These are phyloP conservation scores for Penicillium corylophilum DNA, from an alignment of 2,329 filamentous ascomycete species.

Conservation along the genomic window DNA sequence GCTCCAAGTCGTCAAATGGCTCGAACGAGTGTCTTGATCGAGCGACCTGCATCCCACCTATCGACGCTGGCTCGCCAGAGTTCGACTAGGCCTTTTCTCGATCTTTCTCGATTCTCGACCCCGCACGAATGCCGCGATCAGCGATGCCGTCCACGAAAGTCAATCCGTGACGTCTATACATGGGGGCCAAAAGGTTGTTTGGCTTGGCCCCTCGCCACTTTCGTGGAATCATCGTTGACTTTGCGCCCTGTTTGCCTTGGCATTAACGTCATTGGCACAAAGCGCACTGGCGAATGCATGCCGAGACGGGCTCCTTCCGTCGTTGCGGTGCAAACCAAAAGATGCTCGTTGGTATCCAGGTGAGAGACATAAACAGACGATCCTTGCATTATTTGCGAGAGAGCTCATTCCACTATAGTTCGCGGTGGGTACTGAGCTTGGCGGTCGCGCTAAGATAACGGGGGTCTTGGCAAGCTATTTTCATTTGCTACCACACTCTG, in stretches of 20 bases:
- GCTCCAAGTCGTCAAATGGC: slow-evolving; percentile 72
- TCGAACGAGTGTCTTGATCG: slow-evolving; percentile 70
- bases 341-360: neutral
- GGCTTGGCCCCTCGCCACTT: neutral
- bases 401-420: neutral
- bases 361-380: neutral
- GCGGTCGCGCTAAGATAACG: neutral
- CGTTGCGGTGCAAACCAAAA: neutral
- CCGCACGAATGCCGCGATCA: slow-evolving; percentile 10
- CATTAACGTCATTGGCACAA: slow-evolving; percentile 23
- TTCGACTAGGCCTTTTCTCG: slow-evolving; percentile 21
- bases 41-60: slow-evolving; percentile 28
- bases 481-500: neutral
- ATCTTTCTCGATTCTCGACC: slow-evolving; percentile 18
- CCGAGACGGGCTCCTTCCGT: slow-evolving; percentile 1
- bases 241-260: slow-evolving; percentile 19
- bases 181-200: neutral
- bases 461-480: neutral
- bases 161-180: slow-evolving; percentile 5
- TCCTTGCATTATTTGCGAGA: neutral
- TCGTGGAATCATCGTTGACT: neutral
- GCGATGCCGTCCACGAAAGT: slow-evolving; percentile 3
- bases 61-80: slow-evolving; percentile 2
- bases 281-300: slow-evolving; percentile 10
- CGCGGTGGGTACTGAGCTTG: neutral